Evolutionary conservation across 768 basidiomycete genomes (phyloP).

Genomic region (Boletus rubropictus): DNA sequence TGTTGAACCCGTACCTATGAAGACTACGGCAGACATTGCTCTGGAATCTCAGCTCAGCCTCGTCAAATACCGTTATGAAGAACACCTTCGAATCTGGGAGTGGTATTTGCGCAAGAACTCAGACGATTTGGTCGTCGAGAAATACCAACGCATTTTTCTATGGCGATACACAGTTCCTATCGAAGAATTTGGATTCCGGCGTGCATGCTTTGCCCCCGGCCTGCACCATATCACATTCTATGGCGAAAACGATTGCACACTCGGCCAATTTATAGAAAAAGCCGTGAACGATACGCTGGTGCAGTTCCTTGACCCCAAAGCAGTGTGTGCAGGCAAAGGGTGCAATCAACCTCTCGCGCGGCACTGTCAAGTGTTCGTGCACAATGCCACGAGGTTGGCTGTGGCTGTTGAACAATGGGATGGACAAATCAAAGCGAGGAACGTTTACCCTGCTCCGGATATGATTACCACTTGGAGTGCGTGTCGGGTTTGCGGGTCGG

Average conservation of each 20-base stretch:
- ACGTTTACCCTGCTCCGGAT: constrained; percentile 57
- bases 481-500: constrained; percentile 72
- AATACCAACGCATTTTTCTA: constrained; percentile 84
- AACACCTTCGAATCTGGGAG: constrained; percentile 88
- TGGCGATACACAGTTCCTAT: constrained; percentile 78
- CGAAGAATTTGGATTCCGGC: constrained; percentile 58
- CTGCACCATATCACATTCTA: constrained; percentile 82
- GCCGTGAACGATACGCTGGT: constrained; percentile 62
- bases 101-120: constrained; percentile 87
- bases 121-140: constrained; percentile 85
- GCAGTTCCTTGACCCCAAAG: constrained; percentile 67
- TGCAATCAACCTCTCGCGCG: constrained; percentile 77
- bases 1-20: constrained; percentile 41
- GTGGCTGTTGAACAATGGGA: constrained; percentile 90
- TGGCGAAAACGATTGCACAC: constrained; percentile 84
- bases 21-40: constrained; percentile 62
- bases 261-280: constrained; percentile 90
- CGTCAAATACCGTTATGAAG: constrained; percentile 76
- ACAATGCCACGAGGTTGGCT: constrained; percentile 76
- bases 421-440: constrained; percentile 60
- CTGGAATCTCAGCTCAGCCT: constrained; percentile 67
- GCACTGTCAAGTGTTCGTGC: constrained; percentile 88
- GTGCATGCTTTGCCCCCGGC: constrained; percentile 71
- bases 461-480: constrained; percentile 88
- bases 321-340: constrained; percentile 75